Percentiles rank a stretch among this genome's conserved stretches.
Evolutionary conservation across 176 grass and related monocot genomes (phyloP).

Genomic region (Poa annua): DNA sequence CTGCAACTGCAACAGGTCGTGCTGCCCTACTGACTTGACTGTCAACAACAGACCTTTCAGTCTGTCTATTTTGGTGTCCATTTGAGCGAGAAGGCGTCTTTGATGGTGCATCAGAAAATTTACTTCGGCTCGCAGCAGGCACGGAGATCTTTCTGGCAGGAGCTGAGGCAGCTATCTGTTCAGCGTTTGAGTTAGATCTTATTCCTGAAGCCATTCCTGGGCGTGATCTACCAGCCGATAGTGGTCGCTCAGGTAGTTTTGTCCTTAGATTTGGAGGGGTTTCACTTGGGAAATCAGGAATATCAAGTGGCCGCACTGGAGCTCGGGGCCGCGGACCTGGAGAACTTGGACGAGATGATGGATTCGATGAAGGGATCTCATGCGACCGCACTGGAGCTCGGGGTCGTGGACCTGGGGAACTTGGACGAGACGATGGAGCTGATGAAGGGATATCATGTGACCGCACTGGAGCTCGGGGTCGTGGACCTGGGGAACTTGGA

Average conservation of each 20-base stretch:
- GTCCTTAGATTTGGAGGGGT: constrained; percentile 89
- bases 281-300: constrained; percentile 89
- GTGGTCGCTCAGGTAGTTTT: constrained; percentile 86
- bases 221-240: constrained; percentile 84
- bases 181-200: constrained; percentile 57
- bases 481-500: constrained; percentile 78
- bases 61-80: constrained; percentile 63
- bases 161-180: constrained; percentile 50
- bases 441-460: constrained; percentile 76
- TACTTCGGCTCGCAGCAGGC: constrained; percentile 70
- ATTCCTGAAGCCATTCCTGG: constrained; percentile 69
- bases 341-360: constrained; percentile 77
- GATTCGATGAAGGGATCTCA: constrained; percentile 59
- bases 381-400: constrained; percentile 59
- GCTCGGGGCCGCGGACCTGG: constrained; percentile 65
- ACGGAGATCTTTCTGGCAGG: constrained; percentile 60
- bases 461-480: constrained; percentile 51
- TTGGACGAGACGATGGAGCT: constrained; percentile 60
- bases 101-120: constrained; percentile 75
- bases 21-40: constrained; percentile 51
- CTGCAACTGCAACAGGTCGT: constrained; percentile 44
- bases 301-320: constrained; percentile 68
- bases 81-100: constrained; percentile 58
- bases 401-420: constrained; percentile 67
- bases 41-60: constrained; percentile 56